phyloP scores from a whole-genome alignment of 371 early-diverging fungal species.

The Mortierella sp. region DNA sequence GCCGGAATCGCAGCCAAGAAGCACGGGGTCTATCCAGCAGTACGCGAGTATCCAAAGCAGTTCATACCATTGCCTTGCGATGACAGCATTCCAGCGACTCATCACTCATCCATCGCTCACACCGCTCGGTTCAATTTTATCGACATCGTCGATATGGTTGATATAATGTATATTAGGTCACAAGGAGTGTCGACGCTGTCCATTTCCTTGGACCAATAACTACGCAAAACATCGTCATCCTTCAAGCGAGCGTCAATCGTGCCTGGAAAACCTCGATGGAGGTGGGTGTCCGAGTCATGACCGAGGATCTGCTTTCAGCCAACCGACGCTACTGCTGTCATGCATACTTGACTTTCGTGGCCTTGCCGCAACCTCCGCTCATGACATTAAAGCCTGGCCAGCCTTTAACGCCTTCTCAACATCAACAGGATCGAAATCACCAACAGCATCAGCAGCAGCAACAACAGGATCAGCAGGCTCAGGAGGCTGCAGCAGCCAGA shows the following conservation, averaged over 20 bases:
- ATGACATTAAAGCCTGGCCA: constrained; percentile 61
- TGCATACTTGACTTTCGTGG: constrained; percentile 84
- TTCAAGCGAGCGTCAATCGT: constrained; percentile 77
- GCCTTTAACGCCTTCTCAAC: constrained; percentile 51
- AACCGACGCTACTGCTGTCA: constrained; percentile 73
- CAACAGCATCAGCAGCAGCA: constrained; percentile 64
- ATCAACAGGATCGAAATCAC: too few species aligned
- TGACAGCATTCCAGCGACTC: too few species aligned
- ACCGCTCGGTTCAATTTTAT: too few species aligned
- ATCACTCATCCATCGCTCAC: too few species aligned
- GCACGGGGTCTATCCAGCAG: constrained; percentile 66
- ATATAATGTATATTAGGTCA: constrained; percentile 60
- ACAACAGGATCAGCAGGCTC: constrained; percentile 32
- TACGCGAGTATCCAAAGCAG: constrained; percentile 9
- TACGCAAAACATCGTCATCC: constrained; percentile 72
- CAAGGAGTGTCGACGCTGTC: constrained; percentile 74
- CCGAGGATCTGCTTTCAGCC: constrained; percentile 72
- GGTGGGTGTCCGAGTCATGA: constrained; percentile 77
- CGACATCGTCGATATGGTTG: too few species aligned
- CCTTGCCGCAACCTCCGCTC: constrained; percentile 57
- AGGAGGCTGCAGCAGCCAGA: constrained; percentile 9
- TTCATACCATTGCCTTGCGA: too few species aligned
- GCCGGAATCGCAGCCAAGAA: constrained; percentile 79
- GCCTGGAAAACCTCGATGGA: constrained; percentile 85
- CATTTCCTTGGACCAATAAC: constrained; percentile 77